phyloP scores from a whole-genome alignment of 2,329 filamentous ascomycete genomes.

The Fusarium dlaminii region DNA sequence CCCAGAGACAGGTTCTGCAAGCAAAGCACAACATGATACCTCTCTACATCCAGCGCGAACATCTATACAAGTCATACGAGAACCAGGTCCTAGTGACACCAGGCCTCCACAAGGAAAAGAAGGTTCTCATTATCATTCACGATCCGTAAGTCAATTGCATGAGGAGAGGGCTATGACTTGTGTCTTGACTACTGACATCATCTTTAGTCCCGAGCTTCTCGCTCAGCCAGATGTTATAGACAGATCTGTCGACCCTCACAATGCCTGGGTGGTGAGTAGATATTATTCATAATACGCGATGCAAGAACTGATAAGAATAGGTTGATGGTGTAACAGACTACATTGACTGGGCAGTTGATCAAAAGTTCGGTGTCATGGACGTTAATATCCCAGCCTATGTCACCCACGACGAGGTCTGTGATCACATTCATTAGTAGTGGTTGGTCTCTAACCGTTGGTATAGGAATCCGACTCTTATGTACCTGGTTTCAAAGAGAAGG shows the following conservation, averaged over 20 bases:
- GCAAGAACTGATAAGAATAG: slow-evolving; percentile 56
- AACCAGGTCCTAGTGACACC: slow-evolving; percentile 87
- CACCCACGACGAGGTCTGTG: slow-evolving; percentile 67
- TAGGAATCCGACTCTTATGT: slow-evolving; percentile 61
- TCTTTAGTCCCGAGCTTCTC: slow-evolving; percentile 70
- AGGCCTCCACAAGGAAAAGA: slow-evolving; percentile 71
- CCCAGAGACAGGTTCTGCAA: slow-evolving; percentile 76
- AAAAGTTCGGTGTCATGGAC: slow-evolving; percentile 87
- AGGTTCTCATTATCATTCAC: slow-evolving; percentile 86
- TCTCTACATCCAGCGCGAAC: slow-evolving; percentile 79
- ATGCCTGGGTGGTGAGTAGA: slow-evolving; percentile 82
- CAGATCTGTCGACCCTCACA: slow-evolving; percentile 80
- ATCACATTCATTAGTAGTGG: slow-evolving; percentile 11
- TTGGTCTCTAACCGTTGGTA: slow-evolving; percentile 21
- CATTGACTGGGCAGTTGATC: slow-evolving; percentile 81
- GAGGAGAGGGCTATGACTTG: not conserved
- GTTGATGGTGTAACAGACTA: slow-evolving; percentile 84
- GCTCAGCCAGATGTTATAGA: slow-evolving; percentile 75
- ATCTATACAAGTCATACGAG: slow-evolving; percentile 79
- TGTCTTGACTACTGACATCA: slow-evolving; percentile 13
- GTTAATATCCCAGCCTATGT: slow-evolving; percentile 87
- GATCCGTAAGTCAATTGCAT: slow-evolving; percentile 72
- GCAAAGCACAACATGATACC: slow-evolving; percentile 81
- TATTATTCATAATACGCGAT: not conserved
- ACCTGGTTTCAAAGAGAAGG: slow-evolving; percentile 55